A percentile compares a stretch with the other conserved stretches of the same genome.
Evolutionary conservation across 805 yeast genomes (phyloP).

Genomic region (Yarrowia osloensis): DNA sequence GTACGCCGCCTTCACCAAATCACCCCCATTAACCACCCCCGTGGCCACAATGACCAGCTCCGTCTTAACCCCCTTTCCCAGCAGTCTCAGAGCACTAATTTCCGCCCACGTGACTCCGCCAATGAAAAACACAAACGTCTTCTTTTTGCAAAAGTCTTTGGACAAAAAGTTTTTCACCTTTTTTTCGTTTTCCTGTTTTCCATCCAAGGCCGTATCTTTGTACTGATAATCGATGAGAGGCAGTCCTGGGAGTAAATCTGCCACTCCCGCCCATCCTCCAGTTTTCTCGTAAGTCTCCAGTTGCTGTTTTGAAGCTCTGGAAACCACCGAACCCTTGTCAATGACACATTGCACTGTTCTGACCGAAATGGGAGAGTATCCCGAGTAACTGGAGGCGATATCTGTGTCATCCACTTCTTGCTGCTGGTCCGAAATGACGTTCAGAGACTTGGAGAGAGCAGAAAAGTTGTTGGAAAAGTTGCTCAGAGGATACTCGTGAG

Average conservation of each 20-base stretch:
- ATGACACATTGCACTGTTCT: conserved; percentile 72
- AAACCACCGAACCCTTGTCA: conserved; percentile 45
- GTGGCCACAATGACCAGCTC: conserved; percentile 52
- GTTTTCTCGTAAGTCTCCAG: background rate
- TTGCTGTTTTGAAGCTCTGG: background rate
- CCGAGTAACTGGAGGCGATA: conserved; percentile 71
- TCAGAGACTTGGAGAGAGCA: conserved; percentile 50
- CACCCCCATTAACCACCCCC: conserved; percentile 50
- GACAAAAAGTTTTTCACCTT: conserved; percentile 18
- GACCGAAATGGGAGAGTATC: conserved; percentile 73
- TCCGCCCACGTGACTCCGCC: conserved; percentile 92
- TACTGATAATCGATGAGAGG: conserved; percentile 1
- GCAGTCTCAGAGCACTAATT: conserved; percentile 64
- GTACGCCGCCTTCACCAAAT: conserved; percentile 39
- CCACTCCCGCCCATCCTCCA: conserved; percentile 47
- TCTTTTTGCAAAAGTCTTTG: conserved; percentile 36
- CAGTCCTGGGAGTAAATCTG: conserved; percentile 42
- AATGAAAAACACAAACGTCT: conserved; percentile 56
- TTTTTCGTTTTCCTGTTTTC: conserved; percentile 26
- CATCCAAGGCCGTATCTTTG: conserved; percentile 37
- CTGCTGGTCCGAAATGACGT: conserved; percentile 40
- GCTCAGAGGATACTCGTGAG: background rate
- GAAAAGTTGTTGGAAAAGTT: conserved; percentile 42
- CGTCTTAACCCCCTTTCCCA: conserved; percentile 51
- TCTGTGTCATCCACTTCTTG: conserved; percentile 44